phyloP scores from a whole-genome alignment of 495 filamentous ascomycete species.

The Aspergillus sclerotiicarbonarius region DNA sequence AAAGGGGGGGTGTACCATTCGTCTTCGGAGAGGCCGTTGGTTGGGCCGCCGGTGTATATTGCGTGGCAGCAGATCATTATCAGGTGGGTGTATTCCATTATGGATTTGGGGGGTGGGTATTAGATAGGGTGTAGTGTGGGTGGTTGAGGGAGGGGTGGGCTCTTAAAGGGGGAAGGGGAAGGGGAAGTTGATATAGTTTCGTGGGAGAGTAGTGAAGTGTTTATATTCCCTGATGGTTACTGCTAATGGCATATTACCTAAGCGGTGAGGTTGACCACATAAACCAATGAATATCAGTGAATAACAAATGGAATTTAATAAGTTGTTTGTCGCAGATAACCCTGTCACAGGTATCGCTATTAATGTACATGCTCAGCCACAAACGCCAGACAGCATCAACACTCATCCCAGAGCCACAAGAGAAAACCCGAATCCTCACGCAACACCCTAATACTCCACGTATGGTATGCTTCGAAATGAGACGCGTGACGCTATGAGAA shows the following conservation, averaged over 20 bases:
- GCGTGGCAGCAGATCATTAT: conserved; percentile 81
- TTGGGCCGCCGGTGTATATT: conserved; percentile 68
- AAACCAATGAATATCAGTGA: no score
- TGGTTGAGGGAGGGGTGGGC: background rate
- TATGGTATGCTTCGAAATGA: conserved; percentile 3
- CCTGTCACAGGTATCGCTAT: background rate
- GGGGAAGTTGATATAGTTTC: background rate
- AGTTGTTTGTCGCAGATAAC: background rate
- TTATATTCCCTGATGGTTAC: background rate
- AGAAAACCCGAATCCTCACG: background rate
- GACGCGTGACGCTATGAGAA: background rate
- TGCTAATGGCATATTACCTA: conserved; percentile 4
- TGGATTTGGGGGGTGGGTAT: background rate
- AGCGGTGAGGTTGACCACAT: background rate
- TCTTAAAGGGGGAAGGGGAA: background rate
- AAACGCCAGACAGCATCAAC: background rate
- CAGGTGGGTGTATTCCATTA: conserved; percentile 40
- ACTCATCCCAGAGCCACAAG: background rate
- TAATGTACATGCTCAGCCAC: conserved; percentile 4
- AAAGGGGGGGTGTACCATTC: conserved; percentile 57
- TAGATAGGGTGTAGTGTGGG: background rate
- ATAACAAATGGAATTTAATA: background rate
- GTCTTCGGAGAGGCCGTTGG: conserved; percentile 52
- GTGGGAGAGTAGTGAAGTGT: background rate
- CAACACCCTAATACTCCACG: background rate